Conservation (phyloP, 306 rosid genomes). For the Vachellia pachyceras region DNA sequence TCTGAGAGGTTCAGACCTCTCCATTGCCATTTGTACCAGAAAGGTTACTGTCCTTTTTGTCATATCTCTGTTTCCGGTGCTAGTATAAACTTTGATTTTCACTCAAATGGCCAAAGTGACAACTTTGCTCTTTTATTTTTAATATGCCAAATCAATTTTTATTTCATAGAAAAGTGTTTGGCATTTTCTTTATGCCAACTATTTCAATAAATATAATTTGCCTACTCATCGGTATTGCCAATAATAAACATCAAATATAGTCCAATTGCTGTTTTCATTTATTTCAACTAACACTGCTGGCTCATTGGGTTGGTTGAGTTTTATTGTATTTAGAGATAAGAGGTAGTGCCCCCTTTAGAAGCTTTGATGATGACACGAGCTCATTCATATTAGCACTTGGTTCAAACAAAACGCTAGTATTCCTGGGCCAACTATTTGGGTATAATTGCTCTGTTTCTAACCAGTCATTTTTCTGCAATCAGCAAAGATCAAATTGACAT, state of each 20-base stretch:
- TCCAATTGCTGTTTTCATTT: neutral
- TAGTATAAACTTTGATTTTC: neutral
- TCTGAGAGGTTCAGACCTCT: neutral
- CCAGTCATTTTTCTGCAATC: neutral
- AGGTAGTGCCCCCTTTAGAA: neutral
- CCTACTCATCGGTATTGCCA: neutral
- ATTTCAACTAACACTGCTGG: neutral
- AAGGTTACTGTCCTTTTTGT: slow-evolving; percentile 1
- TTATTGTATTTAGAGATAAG: neutral
- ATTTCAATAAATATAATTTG: neutral
- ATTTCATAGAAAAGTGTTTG: neutral
- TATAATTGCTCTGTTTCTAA: neutral
- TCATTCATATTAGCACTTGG: neutral
- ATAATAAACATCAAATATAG: neutral
- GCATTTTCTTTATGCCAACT: neutral
- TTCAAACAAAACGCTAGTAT: neutral
- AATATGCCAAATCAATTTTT: neutral
- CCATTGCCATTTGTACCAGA: neutral
- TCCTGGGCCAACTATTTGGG: neutral
- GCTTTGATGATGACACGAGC: neutral
- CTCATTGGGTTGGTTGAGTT: neutral
- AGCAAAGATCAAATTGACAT: neutral
- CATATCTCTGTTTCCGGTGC: neutral
- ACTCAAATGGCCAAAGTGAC: slow-evolving; percentile 7
- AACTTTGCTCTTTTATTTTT: neutral